phyloP scores from a whole-genome alignment of 139 green algal species.

The Axilococcus clingmanii region DNA sequence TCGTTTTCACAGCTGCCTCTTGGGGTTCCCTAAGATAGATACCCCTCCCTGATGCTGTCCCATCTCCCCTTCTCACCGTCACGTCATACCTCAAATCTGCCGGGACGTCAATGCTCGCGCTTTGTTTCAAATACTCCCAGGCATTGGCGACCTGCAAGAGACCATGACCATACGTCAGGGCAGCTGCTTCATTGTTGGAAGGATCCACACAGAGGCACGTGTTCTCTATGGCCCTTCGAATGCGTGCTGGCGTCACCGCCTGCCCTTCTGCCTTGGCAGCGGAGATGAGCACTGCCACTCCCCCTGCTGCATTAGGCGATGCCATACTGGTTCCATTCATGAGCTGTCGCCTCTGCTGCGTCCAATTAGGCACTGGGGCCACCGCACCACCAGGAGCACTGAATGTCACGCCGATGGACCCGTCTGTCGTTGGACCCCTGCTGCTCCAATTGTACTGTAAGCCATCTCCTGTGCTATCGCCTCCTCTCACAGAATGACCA shows the following conservation, averaged over 20 bases:
- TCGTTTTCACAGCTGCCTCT: constrained; percentile 33
- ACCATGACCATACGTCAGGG: constrained; percentile 73
- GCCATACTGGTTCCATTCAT: constrained; percentile 87
- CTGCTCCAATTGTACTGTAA: constrained; percentile 75
- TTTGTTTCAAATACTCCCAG: constrained; percentile 56
- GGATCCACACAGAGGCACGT: constrained; percentile 39
- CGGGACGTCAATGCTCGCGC: not conserved
- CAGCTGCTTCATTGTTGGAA: constrained; percentile 25
- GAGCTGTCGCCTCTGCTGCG: constrained; percentile 53
- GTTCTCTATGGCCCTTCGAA: constrained; percentile 59
- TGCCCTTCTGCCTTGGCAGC: constrained; percentile 42
- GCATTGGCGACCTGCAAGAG: constrained; percentile 77
- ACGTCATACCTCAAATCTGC: constrained; percentile 44
- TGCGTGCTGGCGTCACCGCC: constrained; percentile 19
- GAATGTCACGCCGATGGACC: constrained; percentile 64
- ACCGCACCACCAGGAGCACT: constrained; percentile 63
- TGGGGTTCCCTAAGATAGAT: constrained; percentile 63
- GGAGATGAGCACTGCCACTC: constrained; percentile 68
- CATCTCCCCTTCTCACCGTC: constrained; percentile 28
- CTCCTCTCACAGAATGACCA: constrained; percentile 54
- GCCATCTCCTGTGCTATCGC: constrained; percentile 24
- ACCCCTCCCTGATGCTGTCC: constrained; percentile 29
- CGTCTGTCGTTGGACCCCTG: constrained; percentile 64
- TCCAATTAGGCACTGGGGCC: constrained; percentile 75
- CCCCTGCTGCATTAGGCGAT: constrained; percentile 63